Conservation (phyloP, 805 yeast species). For the Peterozyma toletana region DNA sequence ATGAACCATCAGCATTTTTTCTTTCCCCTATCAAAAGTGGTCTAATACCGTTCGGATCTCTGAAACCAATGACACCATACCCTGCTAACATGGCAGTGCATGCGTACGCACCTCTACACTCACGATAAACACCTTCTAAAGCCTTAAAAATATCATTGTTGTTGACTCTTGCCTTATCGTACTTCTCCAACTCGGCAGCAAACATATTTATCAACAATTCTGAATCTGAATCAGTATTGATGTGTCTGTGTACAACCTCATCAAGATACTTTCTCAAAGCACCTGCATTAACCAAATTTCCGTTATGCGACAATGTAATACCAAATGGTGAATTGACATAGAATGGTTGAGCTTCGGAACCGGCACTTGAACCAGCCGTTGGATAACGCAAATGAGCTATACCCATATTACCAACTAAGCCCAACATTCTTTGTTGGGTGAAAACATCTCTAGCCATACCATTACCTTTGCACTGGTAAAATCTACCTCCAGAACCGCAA, state of each 20-base stretch:
- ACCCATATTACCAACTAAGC: slow-evolving; percentile 90
- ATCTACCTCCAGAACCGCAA: slow-evolving; percentile 87
- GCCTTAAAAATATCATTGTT: slow-evolving; percentile 86
- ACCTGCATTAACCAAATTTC: slow-evolving; percentile 84
- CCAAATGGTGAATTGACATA: slow-evolving; percentile 98
- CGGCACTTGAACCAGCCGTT: slow-evolving; percentile 94
- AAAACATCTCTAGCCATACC: slow-evolving; percentile 99
- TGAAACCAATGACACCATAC: slow-evolving; percentile 88
- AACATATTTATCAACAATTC: slow-evolving; percentile 85
- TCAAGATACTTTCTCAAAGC: slow-evolving; percentile 77
- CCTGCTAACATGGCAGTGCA: slow-evolving; percentile 95
- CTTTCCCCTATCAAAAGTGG: slow-evolving; percentile 88
- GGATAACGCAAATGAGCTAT: slow-evolving; percentile 93
- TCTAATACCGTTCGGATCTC: slow-evolving; percentile 96
- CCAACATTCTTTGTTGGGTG: slow-evolving; percentile 71
- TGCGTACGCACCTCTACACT: slow-evolving; percentile 95
- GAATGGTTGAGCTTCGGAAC: slow-evolving; percentile 97
- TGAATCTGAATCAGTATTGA: slow-evolving; percentile 94
- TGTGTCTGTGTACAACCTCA: slow-evolving; percentile 92
- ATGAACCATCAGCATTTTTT: slow-evolving; percentile 53
- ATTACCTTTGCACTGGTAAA: slow-evolving; percentile 96
- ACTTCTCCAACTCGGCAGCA: slow-evolving; percentile 86
- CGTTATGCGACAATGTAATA: slow-evolving; percentile 84
- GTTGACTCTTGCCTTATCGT: slow-evolving; percentile 89
- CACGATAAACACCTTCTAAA: slow-evolving; percentile 69